Conservation (phyloP, 2,329 filamentous ascomycete genomes). For the Aspergillus fischeri region DNA sequence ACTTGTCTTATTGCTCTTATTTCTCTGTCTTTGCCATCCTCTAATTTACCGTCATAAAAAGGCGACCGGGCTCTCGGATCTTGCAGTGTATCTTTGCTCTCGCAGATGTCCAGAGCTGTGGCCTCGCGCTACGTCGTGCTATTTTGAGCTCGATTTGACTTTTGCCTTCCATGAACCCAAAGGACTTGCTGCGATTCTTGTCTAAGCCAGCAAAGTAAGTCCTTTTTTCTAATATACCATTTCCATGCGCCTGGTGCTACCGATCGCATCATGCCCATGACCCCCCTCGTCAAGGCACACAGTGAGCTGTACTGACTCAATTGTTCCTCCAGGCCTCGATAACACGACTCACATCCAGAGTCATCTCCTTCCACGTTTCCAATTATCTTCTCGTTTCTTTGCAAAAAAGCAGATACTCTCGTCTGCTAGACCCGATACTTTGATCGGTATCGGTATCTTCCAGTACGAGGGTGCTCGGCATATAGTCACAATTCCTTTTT, state of each 20-base stretch:
- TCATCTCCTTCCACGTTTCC: conserved; percentile 11
- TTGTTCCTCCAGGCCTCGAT: conserved; percentile 55
- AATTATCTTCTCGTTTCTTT: conserved; percentile 16
- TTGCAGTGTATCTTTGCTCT: conserved; percentile 7
- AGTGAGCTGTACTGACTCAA: conserved; percentile 13
- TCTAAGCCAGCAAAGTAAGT: conserved; percentile 90
- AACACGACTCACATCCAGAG: conserved; percentile 44
- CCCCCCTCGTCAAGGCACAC: background rate
- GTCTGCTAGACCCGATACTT: conserved; percentile 84
- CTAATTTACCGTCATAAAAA: background rate
- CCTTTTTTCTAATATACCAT: conserved; percentile 2
- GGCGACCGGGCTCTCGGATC: conserved; percentile 1
- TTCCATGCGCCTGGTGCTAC: background rate
- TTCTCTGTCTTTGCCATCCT: background rate
- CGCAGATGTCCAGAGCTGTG: conserved; percentile 33
- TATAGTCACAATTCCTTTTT: conserved; percentile 82
- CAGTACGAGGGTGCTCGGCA: conserved; percentile 57
- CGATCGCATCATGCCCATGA: background rate
- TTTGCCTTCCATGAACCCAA: conserved; percentile 76
- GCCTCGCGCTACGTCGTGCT: conserved; percentile 31
- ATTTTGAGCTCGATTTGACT: conserved; percentile 29
- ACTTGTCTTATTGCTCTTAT: background rate
- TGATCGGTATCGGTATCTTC: conserved; percentile 76
- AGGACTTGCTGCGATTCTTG: conserved; percentile 86
- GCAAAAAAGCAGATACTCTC: conserved; percentile 57